phyloP scores from a whole-genome alignment of 1,139 yeast species.

The Hyphopichia khmerensis region DNA sequence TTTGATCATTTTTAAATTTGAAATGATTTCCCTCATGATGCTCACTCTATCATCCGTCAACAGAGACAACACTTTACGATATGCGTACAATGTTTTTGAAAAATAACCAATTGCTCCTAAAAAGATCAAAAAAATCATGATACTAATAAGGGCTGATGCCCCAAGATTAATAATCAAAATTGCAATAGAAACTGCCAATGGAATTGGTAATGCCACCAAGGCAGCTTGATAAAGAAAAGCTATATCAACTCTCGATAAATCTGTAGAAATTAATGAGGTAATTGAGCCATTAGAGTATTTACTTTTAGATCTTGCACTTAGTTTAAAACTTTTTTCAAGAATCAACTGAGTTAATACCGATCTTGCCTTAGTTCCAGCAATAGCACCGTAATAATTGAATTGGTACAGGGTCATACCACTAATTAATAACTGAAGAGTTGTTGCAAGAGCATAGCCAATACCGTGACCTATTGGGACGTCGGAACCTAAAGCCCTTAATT shows the following conservation, averaged over 20 bases:
- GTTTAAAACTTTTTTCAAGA: slow-evolving; percentile 16
- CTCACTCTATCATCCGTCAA: slow-evolving; percentile 57
- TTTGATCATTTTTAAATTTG: slow-evolving; percentile 61
- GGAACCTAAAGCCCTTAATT: slow-evolving; percentile 27
- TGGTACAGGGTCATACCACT: slow-evolving; percentile 18
- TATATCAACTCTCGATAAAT: slow-evolving; percentile 19
- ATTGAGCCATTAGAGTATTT: slow-evolving; percentile 16
- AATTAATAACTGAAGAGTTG: slow-evolving; percentile 4
- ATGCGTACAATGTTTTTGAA: slow-evolving; percentile 11
- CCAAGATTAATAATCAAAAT: slow-evolving; percentile 16
- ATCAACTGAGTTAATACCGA: slow-evolving; percentile 17
- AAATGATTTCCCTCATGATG: slow-evolving; percentile 57
- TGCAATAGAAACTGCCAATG: slow-evolving; percentile 14
- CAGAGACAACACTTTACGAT: slow-evolving; percentile 29
- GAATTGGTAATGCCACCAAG: slow-evolving; percentile 51
- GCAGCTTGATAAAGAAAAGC: slow-evolving; percentile 52
- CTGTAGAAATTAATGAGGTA: slow-evolving; percentile 23
- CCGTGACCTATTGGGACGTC: slow-evolving; percentile 41
- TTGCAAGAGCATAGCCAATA: slow-evolving; percentile 50
- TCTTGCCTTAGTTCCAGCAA: slow-evolving; percentile 19
- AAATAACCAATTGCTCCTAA: slow-evolving; percentile 9
- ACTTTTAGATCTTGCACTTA: slow-evolving; percentile 13
- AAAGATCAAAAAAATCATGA: slow-evolving; percentile 13
- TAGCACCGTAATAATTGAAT: slow-evolving; percentile 20
- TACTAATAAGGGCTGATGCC: slow-evolving; percentile 16